Conservation (phyloP, 2,329 filamentous ascomycete species). For the Cryphonectria parasitica region DNA sequence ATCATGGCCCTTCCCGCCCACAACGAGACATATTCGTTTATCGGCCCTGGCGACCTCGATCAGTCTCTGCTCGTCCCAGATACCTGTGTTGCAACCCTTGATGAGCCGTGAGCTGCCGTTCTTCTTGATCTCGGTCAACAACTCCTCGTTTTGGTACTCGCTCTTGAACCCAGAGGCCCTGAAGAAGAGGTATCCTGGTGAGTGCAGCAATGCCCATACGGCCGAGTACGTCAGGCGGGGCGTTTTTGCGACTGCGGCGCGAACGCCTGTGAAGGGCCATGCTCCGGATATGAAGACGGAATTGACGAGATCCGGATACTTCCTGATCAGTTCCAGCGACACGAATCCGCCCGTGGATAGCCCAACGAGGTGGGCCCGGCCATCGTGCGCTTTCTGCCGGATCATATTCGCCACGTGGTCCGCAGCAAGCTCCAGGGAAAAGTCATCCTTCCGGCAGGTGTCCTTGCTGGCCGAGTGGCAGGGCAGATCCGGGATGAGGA, state of each 20-base stretch:
- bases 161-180: conserved; percentile 33
- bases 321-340: conserved; percentile 38
- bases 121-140: conserved; percentile 40
- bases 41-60: conserved; percentile 29
- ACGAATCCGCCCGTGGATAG: conserved; percentile 47
- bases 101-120: conserved; percentile 36
- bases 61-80: conserved; percentile 34
- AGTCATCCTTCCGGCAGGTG: conserved; percentile 35
- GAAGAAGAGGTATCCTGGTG: conserved; percentile 30
- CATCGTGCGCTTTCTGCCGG: conserved; percentile 40
- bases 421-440: conserved; percentile 38
- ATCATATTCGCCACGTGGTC: conserved; percentile 43
- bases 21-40: conserved; percentile 33
- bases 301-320: conserved; percentile 41
- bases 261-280: conserved; percentile 33
- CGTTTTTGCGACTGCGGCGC: background rate
- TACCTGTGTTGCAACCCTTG: conserved; percentile 25
- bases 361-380: conserved; percentile 45
- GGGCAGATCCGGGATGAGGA: conserved; percentile 45
- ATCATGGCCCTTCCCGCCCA: conserved; percentile 41
- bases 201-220: conserved; percentile 24
- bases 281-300: conserved; percentile 43
- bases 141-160: conserved; percentile 34
- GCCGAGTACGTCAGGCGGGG: conserved; percentile 20
- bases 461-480: conserved; percentile 43